Percentiles rank a stretch among this genome's conserved stretches.
Evolutionary conservation across 345 rosid species (phyloP).

Genomic region (Gossypium australe): DNA sequence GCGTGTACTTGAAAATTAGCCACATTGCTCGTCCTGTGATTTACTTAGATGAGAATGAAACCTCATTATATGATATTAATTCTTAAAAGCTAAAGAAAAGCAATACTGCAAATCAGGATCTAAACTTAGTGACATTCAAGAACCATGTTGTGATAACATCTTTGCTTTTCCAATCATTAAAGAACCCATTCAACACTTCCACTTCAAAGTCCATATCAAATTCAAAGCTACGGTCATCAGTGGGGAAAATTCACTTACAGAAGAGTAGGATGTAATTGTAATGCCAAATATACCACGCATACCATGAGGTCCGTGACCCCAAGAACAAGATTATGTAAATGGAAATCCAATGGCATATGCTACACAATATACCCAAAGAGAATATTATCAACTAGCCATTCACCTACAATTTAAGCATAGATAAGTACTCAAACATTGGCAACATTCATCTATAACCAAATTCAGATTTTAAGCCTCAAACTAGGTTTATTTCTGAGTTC

Average conservation of each 20-base stretch:
- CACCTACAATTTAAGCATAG: not conserved
- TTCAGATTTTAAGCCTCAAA: not conserved
- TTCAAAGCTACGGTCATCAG: not conserved
- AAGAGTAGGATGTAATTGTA: not conserved
- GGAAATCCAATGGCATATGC: not conserved
- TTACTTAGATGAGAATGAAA: not conserved
- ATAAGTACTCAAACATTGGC: not conserved
- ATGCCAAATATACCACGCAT: not conserved
- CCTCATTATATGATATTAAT: not conserved
- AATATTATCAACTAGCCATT: not conserved
- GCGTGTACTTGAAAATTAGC: not conserved
- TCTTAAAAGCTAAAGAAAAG: not conserved
- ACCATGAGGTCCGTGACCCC: not conserved
- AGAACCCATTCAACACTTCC: not conserved
- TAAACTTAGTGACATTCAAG: slow-evolving; percentile 1
- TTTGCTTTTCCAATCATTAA: not conserved
- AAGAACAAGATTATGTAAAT: not conserved
- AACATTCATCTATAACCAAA: not conserved
- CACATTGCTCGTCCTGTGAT: not conserved
- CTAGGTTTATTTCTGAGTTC: not conserved
- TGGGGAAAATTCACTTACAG: not conserved
- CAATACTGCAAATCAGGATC: not conserved
- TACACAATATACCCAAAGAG: not conserved
- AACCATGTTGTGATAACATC: not conserved
- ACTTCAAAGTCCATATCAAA: not conserved